Evolutionary conservation across 129 eudicot genomes (phyloP).

Genomic region (Tagetes erecta): DNA sequence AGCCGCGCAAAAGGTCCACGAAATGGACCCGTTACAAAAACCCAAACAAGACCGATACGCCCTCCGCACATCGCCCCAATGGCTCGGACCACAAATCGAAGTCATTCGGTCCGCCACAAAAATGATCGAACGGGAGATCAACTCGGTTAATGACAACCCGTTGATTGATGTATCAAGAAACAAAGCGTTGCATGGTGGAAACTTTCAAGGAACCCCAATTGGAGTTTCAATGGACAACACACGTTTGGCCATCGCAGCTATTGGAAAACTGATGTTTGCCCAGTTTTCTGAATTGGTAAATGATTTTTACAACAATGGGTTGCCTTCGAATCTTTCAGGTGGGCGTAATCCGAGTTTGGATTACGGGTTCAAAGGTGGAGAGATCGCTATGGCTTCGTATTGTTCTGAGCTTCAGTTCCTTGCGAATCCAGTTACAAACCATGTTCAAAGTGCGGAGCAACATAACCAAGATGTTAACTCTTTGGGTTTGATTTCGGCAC

Average conservation of each 20-base stretch:
- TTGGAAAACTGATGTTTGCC: too few relatives aligned
- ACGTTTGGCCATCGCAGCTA: too few relatives aligned
- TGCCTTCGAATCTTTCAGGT: constrained; percentile 68
- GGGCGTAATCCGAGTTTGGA: constrained; percentile 71
- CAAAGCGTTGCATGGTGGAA: too few relatives aligned
- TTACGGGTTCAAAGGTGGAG: constrained; percentile 75
- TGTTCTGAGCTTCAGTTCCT: constrained; percentile 71
- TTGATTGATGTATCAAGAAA: too few relatives aligned
- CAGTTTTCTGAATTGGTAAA: constrained; percentile 68
- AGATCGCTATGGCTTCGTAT: constrained; percentile 71
- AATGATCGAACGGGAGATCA: constrained; percentile 64
- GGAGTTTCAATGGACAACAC: too few relatives aligned
- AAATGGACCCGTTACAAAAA: constrained; percentile 65
- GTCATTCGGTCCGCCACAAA: constrained; percentile 62
- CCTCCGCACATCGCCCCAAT: constrained; percentile 69
- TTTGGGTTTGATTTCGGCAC: constrained; percentile 57
- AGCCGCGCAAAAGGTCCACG: constrained; percentile 56
- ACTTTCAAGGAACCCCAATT: too few relatives aligned
- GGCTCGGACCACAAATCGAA: constrained; percentile 77
- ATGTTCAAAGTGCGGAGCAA: constrained; percentile 72
- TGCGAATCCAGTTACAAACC: constrained; percentile 70
- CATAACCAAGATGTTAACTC: constrained; percentile 80
- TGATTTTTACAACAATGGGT: constrained; percentile 66
- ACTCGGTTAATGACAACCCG: too few relatives aligned
- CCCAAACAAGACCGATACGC: constrained; percentile 77